phyloP scores from a whole-genome alignment of 257 asterid species.

The Ophiorrhiza pumila region DNA sequence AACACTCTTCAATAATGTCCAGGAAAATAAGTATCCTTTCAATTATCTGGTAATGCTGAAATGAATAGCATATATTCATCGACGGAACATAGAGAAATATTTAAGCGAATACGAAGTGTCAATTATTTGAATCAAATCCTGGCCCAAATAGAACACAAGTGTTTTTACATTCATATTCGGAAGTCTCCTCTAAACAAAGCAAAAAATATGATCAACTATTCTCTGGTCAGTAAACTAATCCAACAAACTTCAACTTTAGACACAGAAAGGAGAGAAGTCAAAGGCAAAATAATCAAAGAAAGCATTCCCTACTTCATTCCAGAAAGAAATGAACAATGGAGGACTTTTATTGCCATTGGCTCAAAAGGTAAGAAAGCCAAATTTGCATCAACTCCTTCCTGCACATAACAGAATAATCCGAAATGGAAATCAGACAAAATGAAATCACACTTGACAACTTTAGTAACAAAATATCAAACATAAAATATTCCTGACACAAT shows the following conservation, averaged over 20 bases:
- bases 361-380: slow-evolving; percentile 64
- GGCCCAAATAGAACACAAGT: too few relatives aligned
- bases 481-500: too few relatives aligned
- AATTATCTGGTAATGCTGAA: too few relatives aligned
- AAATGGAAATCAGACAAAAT: background rate
- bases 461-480: background rate
- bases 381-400: slow-evolving; percentile 65
- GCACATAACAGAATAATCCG: slow-evolving; percentile 14
- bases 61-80: too few relatives aligned
- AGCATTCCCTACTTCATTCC: slow-evolving; percentile 57
- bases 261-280: background rate
- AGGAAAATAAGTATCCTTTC: too few relatives aligned
- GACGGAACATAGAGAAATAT: too few relatives aligned
- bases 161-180: too few relatives aligned
- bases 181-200: background rate
- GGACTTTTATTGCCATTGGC: slow-evolving; percentile 73
- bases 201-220: background rate
- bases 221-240: background rate
- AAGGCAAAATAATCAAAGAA: background rate
- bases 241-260: background rate
- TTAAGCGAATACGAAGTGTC: too few relatives aligned
- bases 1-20: too few relatives aligned
- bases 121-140: too few relatives aligned
- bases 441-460: background rate
- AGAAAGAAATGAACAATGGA: slow-evolving; percentile 73